Conservation (phyloP, 1,139 yeast species). For the Blastobotrys ciferrii region DNA sequence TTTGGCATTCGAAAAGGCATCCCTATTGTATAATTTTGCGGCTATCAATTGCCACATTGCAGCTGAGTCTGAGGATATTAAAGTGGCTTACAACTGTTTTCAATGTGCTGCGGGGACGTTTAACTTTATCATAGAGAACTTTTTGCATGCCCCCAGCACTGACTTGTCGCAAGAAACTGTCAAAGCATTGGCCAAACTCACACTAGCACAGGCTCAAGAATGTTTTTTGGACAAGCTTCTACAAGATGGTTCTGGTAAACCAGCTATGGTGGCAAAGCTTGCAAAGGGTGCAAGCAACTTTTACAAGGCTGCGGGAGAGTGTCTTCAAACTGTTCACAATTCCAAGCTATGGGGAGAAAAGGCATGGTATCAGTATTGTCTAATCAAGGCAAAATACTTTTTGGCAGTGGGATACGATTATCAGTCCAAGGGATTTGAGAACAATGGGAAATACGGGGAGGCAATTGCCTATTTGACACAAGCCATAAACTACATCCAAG, state of each 20-base stretch:
- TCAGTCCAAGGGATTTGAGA: conserved; percentile 51
- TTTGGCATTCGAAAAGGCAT: conserved; percentile 87
- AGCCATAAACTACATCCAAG: conserved; percentile 39
- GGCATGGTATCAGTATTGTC: conserved; percentile 44
- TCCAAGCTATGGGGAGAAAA: conserved; percentile 55
- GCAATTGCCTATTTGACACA: conserved; percentile 67
- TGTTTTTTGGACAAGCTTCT: conserved; percentile 67
- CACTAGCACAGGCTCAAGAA: conserved; percentile 89
- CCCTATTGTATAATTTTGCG: conserved; percentile 74
- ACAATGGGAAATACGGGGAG: conserved; percentile 62
- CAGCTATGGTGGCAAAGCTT: conserved; percentile 70
- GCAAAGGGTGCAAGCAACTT: conserved; percentile 59
- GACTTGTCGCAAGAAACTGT: conserved; percentile 75
- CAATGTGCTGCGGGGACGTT: conserved; percentile 82
- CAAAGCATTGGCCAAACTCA: conserved; percentile 58
- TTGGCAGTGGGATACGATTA: conserved; percentile 51
- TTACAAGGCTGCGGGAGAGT: conserved; percentile 53
- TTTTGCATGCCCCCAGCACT: conserved; percentile 83
- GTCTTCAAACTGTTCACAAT: conserved; percentile 45
- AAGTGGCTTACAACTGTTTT: conserved; percentile 58
- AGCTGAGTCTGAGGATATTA: conserved; percentile 49
- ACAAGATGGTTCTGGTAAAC: conserved; percentile 41
- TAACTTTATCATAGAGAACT: conserved; percentile 71
- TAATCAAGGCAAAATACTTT: conserved; percentile 47
- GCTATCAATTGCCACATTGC: conserved; percentile 51